These are phyloP conservation scores for Phialocephala sp. DNA, from an alignment of 2,329 filamentous ascomycete species.

Conservation along the genomic window DNA sequence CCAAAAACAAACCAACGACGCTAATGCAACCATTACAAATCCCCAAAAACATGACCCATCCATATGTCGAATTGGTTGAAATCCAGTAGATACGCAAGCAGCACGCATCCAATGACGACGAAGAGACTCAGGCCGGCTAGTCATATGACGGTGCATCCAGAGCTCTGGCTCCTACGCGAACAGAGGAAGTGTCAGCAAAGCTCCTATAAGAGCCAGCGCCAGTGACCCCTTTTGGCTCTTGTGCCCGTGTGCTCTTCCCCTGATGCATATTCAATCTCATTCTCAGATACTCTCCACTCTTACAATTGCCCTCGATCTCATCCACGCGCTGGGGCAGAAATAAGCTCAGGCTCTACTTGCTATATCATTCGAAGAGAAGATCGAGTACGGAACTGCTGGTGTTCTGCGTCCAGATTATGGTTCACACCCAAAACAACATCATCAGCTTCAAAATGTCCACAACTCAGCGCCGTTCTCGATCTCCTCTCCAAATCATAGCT, in stretches of 20 bases:
- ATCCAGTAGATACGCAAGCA: not conserved
- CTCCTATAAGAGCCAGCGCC: not conserved
- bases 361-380: too few species aligned
- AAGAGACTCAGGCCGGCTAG: conserved; percentile 35
- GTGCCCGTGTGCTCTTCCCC: not conserved
- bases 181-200: not conserved
- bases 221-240: not conserved
- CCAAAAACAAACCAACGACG: not conserved
- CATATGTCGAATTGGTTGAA: not conserved
- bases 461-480: not conserved
- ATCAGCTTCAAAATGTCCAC: not conserved
- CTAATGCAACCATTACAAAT: conserved; percentile 7
- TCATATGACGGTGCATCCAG: conserved; percentile 38
- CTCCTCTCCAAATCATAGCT: not conserved
- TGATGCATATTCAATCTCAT: not conserved
- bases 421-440: too few species aligned
- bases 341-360: too few species aligned
- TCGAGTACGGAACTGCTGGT: not conserved
- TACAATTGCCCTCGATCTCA: not conserved
- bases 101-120: conserved; percentile 10
- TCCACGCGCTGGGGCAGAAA: too few species aligned
- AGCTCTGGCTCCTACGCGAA: conserved; percentile 29
- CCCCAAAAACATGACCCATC: not conserved
- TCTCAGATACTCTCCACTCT: not conserved
- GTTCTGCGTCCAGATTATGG: too few species aligned